phyloP scores from a whole-genome alignment of 2,329 filamentous ascomycete species.

The Xylaria sp. region DNA sequence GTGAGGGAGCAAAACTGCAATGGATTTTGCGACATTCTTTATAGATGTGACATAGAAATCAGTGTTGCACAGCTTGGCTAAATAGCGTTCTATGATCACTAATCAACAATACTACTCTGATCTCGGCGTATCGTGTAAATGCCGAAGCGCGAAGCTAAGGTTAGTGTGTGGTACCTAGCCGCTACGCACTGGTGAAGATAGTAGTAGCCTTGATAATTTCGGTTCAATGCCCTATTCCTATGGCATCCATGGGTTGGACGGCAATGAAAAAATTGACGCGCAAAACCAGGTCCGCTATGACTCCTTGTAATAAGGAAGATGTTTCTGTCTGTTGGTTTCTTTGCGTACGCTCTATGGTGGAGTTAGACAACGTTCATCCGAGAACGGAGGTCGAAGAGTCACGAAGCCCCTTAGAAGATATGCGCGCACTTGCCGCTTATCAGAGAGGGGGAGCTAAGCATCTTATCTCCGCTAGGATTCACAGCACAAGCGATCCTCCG shows the following conservation, averaged over 20 bases:
- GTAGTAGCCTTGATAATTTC: slow-evolving; percentile 2
- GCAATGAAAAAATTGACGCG: not conserved
- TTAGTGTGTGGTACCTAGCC: not conserved
- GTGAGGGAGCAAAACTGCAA: not conserved
- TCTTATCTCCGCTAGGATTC: slow-evolving; percentile 13
- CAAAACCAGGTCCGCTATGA: not conserved
- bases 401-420: too few relatives aligned
- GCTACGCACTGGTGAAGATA: not conserved
- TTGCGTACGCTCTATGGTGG: too few relatives aligned
- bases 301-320: not conserved
- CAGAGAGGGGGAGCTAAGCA: not conserved
- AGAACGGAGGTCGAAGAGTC: too few relatives aligned
- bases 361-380: too few relatives aligned
- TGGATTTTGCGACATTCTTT: too few relatives aligned
- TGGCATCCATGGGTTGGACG: not conserved
- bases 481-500: not conserved
- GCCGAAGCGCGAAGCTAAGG: slow-evolving; percentile 26
- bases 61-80: not conserved
- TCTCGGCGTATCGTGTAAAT: slow-evolving; percentile 9
- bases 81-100: not conserved
- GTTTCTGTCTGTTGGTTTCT: too few relatives aligned
- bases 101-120: not conserved
- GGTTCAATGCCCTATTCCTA: not conserved
- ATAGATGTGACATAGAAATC: too few relatives aligned
- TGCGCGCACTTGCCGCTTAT: too few relatives aligned